Evolutionary conservation across 768 basidiomycete genomes (phyloP), one percentile per base, ranked within the genome.

Genomic region (Multifurca ochricompacta): DNA sequence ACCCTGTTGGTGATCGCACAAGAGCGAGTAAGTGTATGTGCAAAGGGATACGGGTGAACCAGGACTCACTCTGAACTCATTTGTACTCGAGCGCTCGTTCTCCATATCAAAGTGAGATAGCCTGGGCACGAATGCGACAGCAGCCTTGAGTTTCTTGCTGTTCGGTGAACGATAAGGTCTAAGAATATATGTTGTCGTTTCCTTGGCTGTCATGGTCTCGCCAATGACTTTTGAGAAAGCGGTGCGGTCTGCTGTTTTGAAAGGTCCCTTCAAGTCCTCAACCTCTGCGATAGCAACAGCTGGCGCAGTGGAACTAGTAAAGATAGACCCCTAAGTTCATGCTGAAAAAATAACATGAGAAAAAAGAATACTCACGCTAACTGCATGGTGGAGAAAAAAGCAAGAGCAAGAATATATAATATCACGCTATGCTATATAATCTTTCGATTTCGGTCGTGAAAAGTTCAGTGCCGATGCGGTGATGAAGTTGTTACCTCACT

Each of bases 81-180:
- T 95, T 9, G 77, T 68, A 28, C 80, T 79, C 19, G 85, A 85
- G 10, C 70, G 67, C 64, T 81, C 79, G 66, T 96, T 95, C 58
- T 75, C 73, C 43, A 81, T 85, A 69, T 98, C 93, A 62, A 98
- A 91, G 48, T 76, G 77, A 3, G 91, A 92, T 54, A 84, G 82
- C 46, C 95, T 80, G 4, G 94, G 91, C 5, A 83, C 78, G 69
- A 96, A 98, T 18, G 87, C 85, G 63, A 95, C 75, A 56, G 91
- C 71, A 0, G 92, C 89, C 40, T 87, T 82, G 11, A 93, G 73
- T 64, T 84, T 88, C 70, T 86, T 89, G 27, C 83, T 81, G 11
- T 77, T 73, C 61, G 76, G 79, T 46, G 89, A 86, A 4, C 85
- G 81, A 68, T 82, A 86, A 1, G 86, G 82, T 62, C 81, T 84